Conservation (phyloP, 345 rosid species). For the Gossypioides kirkii region DNA sequence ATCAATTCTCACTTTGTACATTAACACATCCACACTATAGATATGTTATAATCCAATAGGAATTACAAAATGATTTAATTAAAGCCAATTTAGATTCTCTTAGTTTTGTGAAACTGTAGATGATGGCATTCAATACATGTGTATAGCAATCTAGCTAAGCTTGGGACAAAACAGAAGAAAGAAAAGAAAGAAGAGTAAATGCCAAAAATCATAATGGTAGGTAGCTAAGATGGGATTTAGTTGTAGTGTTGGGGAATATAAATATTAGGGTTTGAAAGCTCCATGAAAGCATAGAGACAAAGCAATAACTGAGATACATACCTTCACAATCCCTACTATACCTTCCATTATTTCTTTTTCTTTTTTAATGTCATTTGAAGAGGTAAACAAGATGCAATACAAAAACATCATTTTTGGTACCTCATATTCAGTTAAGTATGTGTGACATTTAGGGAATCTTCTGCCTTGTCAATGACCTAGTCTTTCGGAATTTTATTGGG, state of each 20-base stretch:
- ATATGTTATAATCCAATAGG: too few species aligned
- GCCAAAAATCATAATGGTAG: neutral
- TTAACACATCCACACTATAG: too few species aligned
- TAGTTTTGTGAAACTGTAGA: neutral
- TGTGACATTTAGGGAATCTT: neutral
- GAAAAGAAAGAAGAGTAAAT: neutral
- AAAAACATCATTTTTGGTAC: neutral
- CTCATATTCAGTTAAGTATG: neutral
- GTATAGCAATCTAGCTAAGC: too few species aligned
- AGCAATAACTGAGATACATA: neutral
- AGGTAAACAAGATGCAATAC: neutral
- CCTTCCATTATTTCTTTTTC: neutral
- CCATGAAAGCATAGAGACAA: slow-evolving; percentile 15
- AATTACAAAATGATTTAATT: too few species aligned
- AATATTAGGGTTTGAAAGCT: slow-evolving; percentile 7
- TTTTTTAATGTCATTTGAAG: neutral
- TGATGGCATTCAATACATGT: neutral
- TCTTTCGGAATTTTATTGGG: neutral
- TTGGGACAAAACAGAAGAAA: too few species aligned
- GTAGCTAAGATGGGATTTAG: neutral
- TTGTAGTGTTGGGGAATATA: neutral
- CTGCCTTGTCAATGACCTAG: neutral
- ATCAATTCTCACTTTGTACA: too few species aligned
- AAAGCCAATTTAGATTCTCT: too few species aligned
- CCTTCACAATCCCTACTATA: neutral